A percentile compares a stretch with the other conserved stretches of the same genome.
Conservation (phyloP, 2,329 filamentous ascomycete species). For the Arthrinium phaeospermum region DNA sequence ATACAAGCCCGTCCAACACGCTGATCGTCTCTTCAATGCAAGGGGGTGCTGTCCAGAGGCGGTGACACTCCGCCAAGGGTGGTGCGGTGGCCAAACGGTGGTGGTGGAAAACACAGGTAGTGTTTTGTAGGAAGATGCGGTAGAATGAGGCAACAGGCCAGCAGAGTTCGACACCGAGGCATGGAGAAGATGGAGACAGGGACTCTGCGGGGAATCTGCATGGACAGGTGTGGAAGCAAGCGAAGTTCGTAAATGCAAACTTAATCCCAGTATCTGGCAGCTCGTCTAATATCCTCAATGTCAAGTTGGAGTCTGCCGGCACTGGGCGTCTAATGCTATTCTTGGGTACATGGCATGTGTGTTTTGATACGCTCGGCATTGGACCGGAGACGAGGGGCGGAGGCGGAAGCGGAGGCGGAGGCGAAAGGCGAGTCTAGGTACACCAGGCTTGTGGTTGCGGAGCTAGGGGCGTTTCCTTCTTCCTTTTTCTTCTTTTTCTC, state of each 20-base stretch:
- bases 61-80: neutral
- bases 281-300: neutral
- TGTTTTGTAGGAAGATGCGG: neutral
- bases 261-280: neutral
- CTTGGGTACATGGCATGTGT: neutral
- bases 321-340: neutral
- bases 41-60: neutral
- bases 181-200: neutral
- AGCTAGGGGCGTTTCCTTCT: neutral
- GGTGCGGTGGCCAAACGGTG: neutral
- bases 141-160: neutral
- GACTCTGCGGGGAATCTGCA: neutral
- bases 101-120: neutral
- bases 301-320: neutral
- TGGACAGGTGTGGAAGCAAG: neutral
- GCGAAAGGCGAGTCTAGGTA: neutral
- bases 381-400: neutral
- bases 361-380: neutral
- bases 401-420: neutral
- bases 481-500: neutral
- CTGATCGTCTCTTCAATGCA: neutral
- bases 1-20: neutral
- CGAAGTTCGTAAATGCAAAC: constrained; percentile 7
- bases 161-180: neutral
- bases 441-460: neutral